phyloP scores from a whole-genome alignment of 495 filamentous ascomycete genomes.

The Tetracladium setigerum region DNA sequence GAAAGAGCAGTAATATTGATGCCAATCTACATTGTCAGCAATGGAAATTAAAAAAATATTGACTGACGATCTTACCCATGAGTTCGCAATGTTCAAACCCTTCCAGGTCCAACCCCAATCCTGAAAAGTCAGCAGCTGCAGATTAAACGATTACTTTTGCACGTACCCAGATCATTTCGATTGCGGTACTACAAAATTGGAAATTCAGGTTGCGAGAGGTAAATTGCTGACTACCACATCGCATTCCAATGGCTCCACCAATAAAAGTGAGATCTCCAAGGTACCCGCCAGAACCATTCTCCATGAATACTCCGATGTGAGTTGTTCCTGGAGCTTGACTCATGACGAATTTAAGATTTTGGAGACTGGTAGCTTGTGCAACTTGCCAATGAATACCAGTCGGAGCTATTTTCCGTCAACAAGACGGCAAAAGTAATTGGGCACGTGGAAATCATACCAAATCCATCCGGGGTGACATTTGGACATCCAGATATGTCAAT shows the following conservation, averaged over 20 bases:
- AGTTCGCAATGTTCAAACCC: slow-evolving; percentile 36
- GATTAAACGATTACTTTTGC: too few species aligned
- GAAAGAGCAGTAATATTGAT: slow-evolving; percentile 31
- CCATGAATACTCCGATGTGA: slow-evolving; percentile 31
- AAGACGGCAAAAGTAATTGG: slow-evolving; percentile 35
- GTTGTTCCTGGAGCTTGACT: slow-evolving; percentile 27
- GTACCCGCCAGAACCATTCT: slow-evolving; percentile 36
- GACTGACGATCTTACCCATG: slow-evolving; percentile 5
- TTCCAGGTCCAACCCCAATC: slow-evolving; percentile 36
- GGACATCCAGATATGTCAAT: slow-evolving; percentile 29
- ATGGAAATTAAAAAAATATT: slow-evolving; percentile 36
- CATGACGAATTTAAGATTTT: slow-evolving; percentile 61
- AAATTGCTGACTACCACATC: slow-evolving; percentile 43
- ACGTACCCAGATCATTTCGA: slow-evolving; percentile 16
- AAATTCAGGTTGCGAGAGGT: slow-evolving; percentile 42
- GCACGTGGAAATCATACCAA: neutral
- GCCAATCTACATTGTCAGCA: slow-evolving; percentile 28
- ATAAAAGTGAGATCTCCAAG: slow-evolving; percentile 29
- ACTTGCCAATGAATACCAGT: slow-evolving; percentile 53
- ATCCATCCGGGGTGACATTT: slow-evolving; percentile 23
- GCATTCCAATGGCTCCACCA: slow-evolving; percentile 42
- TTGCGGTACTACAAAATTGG: slow-evolving; percentile 30
- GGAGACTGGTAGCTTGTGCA: slow-evolving; percentile 52
- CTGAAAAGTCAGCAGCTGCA: slow-evolving; percentile 12
- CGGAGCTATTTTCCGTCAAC: slow-evolving; percentile 11